Base-by-base conservation (phyloP, 1,284 basidiomycete genomes). In the Cystobasidium slooffiae region DNA sequence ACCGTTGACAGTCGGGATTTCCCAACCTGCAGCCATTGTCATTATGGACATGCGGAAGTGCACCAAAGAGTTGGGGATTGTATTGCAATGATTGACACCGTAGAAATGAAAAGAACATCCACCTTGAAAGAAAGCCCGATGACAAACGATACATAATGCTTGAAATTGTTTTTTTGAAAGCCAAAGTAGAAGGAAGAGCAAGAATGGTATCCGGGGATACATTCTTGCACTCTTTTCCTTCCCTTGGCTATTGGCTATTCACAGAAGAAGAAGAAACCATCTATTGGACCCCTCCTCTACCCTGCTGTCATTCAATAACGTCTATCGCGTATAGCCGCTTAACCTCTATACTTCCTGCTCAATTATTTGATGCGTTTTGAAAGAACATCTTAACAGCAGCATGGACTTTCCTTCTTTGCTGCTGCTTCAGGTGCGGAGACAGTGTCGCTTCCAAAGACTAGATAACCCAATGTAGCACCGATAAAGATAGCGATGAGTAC, bases 401-500 rank as follows among this genome's bases (percentile, higher is more conserved):
- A 72, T 12, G 61, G 69, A 43, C 69, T 72, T 53, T 72, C 69
- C 12, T 72, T 72, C 61, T 62, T 53, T 43, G 47, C 46, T 53
- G 59, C 59, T 16, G 61, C 59, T 66, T 53, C 64, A 39, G 64
- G 64, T 18, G 49, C 39, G 1, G 49, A 41, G 6, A 72, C 56
- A 9, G 58, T 63, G 69, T 72, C 69, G 24, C 69, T 72, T 56
- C 69, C 69, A 44, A 64, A 70, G 8, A 51, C 41, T 43, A 64
- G 49, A 49, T 62, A 75, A n/a, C 68, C 74, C 10, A 62, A 31
- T 1, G 74, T 69, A 6, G 53, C 68, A 16, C 67, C 74, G 0
- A 70, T 41, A 47, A 70, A 75, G 68, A 75, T 75, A 55, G 67
- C 66, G 47, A 75, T 46, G 58, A 75, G 68, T n/a, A 75, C 24